Evolutionary conservation across 352 stramenopile genomes (phyloP), one percentile per base, ranked within the genome.

Genomic region (Pythium plurisporium): DNA sequence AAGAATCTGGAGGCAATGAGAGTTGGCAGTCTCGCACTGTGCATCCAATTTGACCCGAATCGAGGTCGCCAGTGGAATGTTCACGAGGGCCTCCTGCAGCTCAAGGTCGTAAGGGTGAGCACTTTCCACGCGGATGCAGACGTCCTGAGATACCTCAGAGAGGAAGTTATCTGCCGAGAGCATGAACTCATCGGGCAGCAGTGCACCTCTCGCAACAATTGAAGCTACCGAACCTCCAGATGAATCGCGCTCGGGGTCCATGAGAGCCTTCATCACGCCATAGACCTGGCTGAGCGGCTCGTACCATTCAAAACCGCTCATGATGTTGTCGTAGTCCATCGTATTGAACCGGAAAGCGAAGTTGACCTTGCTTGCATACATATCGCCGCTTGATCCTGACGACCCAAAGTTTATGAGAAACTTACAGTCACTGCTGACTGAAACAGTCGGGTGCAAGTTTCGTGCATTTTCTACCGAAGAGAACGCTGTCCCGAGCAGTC

Each of bases 141-240:
- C 80, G 34, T 94, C 83, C 44, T 91, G 78, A 0, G 83, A 92
- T 25, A 95, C 86, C 43, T 91, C 76, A 0, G 82, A 89, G 37
- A 95, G 59, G 42, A 95, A 95, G 43, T 91, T 95, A 55, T 95
- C 86, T 11, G 86, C 86, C 15, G 84, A 91, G 17, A 95, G 76
- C 73, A 95, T 80, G 48, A 95, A 95, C 45, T 95, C 86, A 56
- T 94, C 77, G 0, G 84, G 84, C 3, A 95, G 57, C 17, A 72
- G 40, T 12, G 45, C 58, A 33, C 36, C 33, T 12, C 56, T 30
- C 10, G 42, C 57, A 33, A 19, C n/a, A 49, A 22, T 47, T 1
- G 36, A 27, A 12, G 54, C 27, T 36, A 65, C 57, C 7, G n/a
- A n/a, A n/a, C n/a, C n/a, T n/a, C 63, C 45, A 14, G 31, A 10